Base-by-base conservation (phyloP, 176 grass and related monocot genomes). In the Phyllostachys edulis region DNA sequence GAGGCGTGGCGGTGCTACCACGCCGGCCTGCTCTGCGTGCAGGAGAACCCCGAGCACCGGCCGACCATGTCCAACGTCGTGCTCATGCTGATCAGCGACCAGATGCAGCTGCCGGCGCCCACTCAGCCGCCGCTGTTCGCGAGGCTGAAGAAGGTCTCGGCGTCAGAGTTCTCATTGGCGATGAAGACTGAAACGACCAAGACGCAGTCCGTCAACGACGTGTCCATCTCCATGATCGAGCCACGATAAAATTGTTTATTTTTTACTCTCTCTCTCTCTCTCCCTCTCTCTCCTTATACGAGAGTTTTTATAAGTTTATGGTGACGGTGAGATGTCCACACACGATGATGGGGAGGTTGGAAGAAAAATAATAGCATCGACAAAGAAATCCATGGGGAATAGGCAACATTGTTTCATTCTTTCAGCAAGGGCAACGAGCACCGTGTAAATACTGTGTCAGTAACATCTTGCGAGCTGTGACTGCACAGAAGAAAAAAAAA, bases 81-180 rank as follows among this genome's bases (percentile, higher is more conserved):
- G 65, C 85, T 96, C 51, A 94, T 96, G 96, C 77, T 99, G 41
- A 90, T 85, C 66, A 94, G 89, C 84, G 90, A 94, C 51, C 87
- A 87, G 21, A 81, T 61, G 70, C 83, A 73, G 68, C 81, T 91
- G 51, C 80, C 89, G 34, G 50, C 63, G 51, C 93, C 91, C 4
- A 5, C 54, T 0, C 40, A 67, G 66, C 91, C 93, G 20, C 88
- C 96, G 39, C 70, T 66, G 50, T 94, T 89, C 67, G 10, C 69
- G 12, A 77, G 82, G 63, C 13, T 24, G n/a, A 87, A 75, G 60
- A 80, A 74, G 60, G 16, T 45, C 17, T 50, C 87, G 15, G 71
- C 68, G 20, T 92, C 77, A 21, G 90, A 89, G 18, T 78, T 50
- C 71, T 91, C 89, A 45, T 16, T 90, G 42, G 85, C 79, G 24